These are phyloP conservation scores for Dillenia suffruticosa DNA, from an alignment of 164 flowering plant species.

Conservation along the genomic window DNA sequence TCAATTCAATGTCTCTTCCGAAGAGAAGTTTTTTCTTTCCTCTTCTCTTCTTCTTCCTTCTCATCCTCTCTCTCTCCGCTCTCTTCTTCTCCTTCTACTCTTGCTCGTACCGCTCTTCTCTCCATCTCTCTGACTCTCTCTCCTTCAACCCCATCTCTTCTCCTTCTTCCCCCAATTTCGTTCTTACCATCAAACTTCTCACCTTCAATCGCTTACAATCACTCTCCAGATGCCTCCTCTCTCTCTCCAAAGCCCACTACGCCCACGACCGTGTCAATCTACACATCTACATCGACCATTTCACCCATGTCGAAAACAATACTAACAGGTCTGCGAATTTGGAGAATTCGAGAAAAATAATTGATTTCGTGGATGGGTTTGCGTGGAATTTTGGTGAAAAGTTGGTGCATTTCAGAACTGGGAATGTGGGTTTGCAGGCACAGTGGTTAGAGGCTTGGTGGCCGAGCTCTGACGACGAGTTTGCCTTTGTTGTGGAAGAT, in stretches of 20 bases:
- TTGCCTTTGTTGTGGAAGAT: slow-evolving; percentile 92
- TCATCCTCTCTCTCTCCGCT: slow-evolving; percentile 33
- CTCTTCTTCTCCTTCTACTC: slow-evolving; percentile 23
- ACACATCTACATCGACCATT: slow-evolving; percentile 83
- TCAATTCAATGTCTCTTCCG: slow-evolving; percentile 10
- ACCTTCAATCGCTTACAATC: slow-evolving; percentile 74
- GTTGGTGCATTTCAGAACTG: slow-evolving; percentile 80
- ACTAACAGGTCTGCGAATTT: slow-evolving; percentile 8
- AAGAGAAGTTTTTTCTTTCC: neutral
- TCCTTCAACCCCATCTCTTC: slow-evolving; percentile 5
- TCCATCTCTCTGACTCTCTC: slow-evolving; percentile 14
- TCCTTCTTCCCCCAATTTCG: slow-evolving; percentile 29
- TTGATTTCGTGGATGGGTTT: slow-evolving; percentile 75
- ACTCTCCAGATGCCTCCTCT: slow-evolving; percentile 75
- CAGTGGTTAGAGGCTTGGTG: slow-evolving; percentile 99
- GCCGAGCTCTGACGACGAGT: slow-evolving; percentile 81
- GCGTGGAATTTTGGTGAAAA: slow-evolving; percentile 69
- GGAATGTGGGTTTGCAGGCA: slow-evolving; percentile 85
- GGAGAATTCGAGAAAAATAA: slow-evolving; percentile 44
- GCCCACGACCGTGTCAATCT: slow-evolving; percentile 58
- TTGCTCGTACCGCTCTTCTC: slow-evolving; percentile 24
- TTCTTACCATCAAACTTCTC: slow-evolving; percentile 72
- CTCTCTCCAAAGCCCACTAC: slow-evolving; percentile 71
- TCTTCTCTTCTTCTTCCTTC: slow-evolving; percentile 28
- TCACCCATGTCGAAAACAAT: slow-evolving; percentile 12